Percentiles rank a stretch among this genome's conserved stretches.
Evolutionary conservation across 169 alveolate species (phyloP).

Genomic region (Eimeria sp.): DNA sequence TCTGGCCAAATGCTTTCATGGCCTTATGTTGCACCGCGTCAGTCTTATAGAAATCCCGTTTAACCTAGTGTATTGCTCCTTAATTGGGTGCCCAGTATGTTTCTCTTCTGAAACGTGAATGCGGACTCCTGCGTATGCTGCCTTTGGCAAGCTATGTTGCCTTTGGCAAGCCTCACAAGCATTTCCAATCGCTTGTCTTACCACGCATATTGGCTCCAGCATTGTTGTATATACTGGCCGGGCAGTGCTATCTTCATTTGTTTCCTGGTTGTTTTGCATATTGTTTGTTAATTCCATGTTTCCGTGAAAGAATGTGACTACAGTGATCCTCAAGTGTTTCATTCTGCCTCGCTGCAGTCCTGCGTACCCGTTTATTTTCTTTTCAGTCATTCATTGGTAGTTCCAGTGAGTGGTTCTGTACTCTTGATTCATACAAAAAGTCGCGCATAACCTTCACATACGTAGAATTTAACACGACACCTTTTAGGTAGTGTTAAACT

Average conservation of each 20-base stretch:
- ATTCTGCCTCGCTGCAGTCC: neutral
- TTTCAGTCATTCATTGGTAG: neutral
- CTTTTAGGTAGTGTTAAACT: too few relatives aligned
- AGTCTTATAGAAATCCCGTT: neutral
- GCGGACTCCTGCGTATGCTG: neutral
- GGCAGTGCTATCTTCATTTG: neutral
- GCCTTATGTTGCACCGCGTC: slow-evolving; percentile 36
- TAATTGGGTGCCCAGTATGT: neutral
- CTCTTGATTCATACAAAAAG: neutral
- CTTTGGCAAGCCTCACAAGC: neutral
- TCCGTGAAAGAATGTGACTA: neutral
- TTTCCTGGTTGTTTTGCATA: neutral
- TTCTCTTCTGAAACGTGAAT: neutral
- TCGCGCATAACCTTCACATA: neutral
- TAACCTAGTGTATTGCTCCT: neutral
- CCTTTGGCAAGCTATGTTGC: neutral
- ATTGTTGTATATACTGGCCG: neutral
- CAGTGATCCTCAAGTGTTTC: neutral
- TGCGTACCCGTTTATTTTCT: neutral
- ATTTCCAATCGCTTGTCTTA: neutral
- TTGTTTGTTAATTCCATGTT: neutral
- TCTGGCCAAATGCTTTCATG: neutral
- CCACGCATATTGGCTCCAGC: neutral
- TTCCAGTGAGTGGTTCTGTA: neutral
- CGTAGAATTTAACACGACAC: neutral